Percentiles rank a stretch among this genome's conserved stretches.
These are phyloP conservation scores for Rhodotorula sp. DNA, from an alignment of 1,284 basidiomycete species.

Conservation along the genomic window DNA sequence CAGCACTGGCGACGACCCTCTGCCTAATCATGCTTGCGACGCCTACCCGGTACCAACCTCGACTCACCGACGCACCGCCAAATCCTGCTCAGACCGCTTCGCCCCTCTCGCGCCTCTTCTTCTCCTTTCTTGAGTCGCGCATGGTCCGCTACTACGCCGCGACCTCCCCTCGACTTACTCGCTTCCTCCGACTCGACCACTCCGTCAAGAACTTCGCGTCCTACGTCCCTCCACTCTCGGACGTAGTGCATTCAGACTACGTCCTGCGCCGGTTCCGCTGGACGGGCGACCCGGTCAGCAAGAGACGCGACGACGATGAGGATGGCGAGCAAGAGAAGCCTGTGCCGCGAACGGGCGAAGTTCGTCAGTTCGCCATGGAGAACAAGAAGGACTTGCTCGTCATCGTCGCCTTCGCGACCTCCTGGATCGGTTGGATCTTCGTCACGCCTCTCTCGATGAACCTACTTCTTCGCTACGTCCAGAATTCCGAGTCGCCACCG, in stretches of 20 bases:
- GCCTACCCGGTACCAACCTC: slow-evolving; percentile 11
- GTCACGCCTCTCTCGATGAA: slow-evolving; percentile 36
- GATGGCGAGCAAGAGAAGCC: not conserved
- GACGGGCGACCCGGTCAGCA: slow-evolving; percentile 13
- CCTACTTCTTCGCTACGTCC: slow-evolving; percentile 36
- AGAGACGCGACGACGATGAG: not conserved
- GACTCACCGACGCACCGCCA: not conserved
- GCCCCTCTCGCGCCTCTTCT: slow-evolving; percentile 31
- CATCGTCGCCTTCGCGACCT: slow-evolving; percentile 27
- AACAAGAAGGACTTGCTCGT: slow-evolving; percentile 14
- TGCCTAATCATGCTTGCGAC: slow-evolving; percentile 20
- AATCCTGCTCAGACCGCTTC: slow-evolving; percentile 37
- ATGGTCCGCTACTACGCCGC: slow-evolving; percentile 24
- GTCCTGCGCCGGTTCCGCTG: slow-evolving; percentile 25
- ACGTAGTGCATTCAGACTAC: slow-evolving; percentile 16
- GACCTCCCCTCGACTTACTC: not conserved
- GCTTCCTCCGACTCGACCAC: not conserved
- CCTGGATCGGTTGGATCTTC: slow-evolving; percentile 35
- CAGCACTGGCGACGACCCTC: slow-evolving; percentile 2
- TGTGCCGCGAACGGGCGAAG: not conserved
- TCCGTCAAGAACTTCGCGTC: slow-evolving; percentile 2
- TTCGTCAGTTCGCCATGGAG: slow-evolving; percentile 20
- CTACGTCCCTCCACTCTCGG: slow-evolving; percentile 31
- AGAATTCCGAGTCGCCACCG: slow-evolving; percentile 18
- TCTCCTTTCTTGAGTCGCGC: slow-evolving; percentile 29